Evolutionary conservation across 2,329 filamentous ascomycete species (phyloP).

Genomic region (Talaromyces marneffei): DNA sequence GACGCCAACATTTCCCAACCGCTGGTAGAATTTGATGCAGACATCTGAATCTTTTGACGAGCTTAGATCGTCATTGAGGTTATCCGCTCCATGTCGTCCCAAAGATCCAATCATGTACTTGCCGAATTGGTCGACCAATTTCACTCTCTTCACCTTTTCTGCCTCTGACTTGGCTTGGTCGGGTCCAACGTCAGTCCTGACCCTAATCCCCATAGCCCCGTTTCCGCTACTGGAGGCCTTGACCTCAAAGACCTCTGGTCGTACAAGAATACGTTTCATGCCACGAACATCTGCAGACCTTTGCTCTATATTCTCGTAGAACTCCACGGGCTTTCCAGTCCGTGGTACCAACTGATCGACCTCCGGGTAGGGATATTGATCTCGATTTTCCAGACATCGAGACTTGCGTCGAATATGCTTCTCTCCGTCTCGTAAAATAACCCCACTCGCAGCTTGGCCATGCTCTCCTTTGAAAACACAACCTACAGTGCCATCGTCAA

Average conservation of each 20-base stretch:
- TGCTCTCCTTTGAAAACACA: slow-evolving; percentile 46
- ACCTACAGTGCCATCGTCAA: slow-evolving; percentile 47
- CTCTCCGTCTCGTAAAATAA: slow-evolving; percentile 44
- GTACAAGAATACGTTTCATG: slow-evolving; percentile 37
- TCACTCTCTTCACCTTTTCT: slow-evolving; percentile 45
- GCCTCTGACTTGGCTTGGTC: slow-evolving; percentile 36
- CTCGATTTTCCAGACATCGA: slow-evolving; percentile 31
- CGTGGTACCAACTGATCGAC: slow-evolving; percentile 41
- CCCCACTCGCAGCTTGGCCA: slow-evolving; percentile 39
- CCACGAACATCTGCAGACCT: slow-evolving; percentile 29
- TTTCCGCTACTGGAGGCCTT: slow-evolving; percentile 24
- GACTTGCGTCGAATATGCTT: slow-evolving; percentile 42
- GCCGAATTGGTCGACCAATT: slow-evolving; percentile 46
- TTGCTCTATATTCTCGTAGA: slow-evolving; percentile 42
- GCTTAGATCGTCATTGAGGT: slow-evolving; percentile 23
- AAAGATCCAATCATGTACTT: slow-evolving; percentile 49
- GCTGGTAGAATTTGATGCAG: slow-evolving; percentile 48
- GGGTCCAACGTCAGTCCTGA: slow-evolving; percentile 27
- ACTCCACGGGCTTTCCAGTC: slow-evolving; percentile 39
- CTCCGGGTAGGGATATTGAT: slow-evolving; percentile 33
- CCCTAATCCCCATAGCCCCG: slow-evolving; percentile 25
- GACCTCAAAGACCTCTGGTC: slow-evolving; percentile 36
- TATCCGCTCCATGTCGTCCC: slow-evolving; percentile 37
- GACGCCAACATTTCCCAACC: slow-evolving; percentile 48
- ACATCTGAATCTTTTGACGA: slow-evolving; percentile 26